These are phyloP conservation scores for Mallotus nudiflorus DNA, from an alignment of 345 rosid genomes.

Conservation along the genomic window DNA sequence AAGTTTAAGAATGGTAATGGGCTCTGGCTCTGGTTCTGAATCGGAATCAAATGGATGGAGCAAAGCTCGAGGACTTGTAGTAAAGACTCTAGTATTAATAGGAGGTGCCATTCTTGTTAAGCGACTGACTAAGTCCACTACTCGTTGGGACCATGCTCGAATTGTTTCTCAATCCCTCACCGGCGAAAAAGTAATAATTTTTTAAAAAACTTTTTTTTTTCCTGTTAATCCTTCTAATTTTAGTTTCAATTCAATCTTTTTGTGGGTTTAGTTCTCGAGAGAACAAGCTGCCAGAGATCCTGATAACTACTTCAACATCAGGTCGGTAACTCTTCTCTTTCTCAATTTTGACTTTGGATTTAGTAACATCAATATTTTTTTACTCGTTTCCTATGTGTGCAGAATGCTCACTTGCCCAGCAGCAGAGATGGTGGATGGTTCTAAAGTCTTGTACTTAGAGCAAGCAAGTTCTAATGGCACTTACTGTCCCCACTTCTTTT, in stretches of 20 bases:
- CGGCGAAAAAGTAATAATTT: constrained; percentile 66
- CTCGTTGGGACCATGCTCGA: constrained; percentile 88
- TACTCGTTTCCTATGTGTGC: constrained; percentile 18
- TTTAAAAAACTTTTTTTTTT: neutral
- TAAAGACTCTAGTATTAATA: constrained; percentile 67
- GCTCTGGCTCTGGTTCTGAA: constrained; percentile 28
- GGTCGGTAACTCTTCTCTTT: constrained; percentile 34
- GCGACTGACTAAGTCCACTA: constrained; percentile 86
- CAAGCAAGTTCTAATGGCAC: constrained; percentile 56
- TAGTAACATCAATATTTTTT: neutral
- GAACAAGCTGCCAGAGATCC: constrained; percentile 93
- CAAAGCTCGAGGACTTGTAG: constrained; percentile 61
- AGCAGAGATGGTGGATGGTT: constrained; percentile 90
- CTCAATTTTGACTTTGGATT: neutral
- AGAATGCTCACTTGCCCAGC: constrained; percentile 83
- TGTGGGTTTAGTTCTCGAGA: constrained; percentile 60
- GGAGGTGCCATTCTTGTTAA: constrained; percentile 81
- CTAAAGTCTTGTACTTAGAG: constrained; percentile 71
- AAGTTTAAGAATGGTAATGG: constrained; percentile 24
- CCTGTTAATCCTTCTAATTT: neutral
- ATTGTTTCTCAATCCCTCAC: constrained; percentile 72
- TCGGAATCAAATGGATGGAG: constrained; percentile 73
- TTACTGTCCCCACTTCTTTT: neutral
- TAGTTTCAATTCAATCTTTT: constrained; percentile 5
- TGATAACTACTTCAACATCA: constrained; percentile 84